Evolutionary conservation across 2,329 filamentous ascomycete genomes (phyloP), one percentile per base, ranked within the genome.

Genomic region (Neospermospora avenae): DNA sequence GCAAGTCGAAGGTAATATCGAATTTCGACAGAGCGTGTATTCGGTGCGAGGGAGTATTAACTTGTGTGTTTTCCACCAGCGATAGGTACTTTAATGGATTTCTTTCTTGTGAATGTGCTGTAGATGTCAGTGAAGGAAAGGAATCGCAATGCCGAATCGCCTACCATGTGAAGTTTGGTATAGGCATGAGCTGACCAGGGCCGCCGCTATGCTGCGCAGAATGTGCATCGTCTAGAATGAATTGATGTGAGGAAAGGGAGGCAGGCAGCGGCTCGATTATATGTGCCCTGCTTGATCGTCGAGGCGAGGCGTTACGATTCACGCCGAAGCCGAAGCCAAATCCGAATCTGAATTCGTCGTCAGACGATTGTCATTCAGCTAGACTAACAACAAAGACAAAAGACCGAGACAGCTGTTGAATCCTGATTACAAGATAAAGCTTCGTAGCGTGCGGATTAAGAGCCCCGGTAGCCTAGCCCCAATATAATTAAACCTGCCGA

Each of bases 11-110:
- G 31, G 84, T 87, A 63, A 99, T 78, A 69, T 96, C 90, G 74
- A 99, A 99, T 22, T 85, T 79, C 14, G 92, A 93, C 59, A 89
- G 79, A 52, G 92, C 87, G 71, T 95, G 87, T 49, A 96, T 84
- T 61, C 88, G 86, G 72, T 91, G 85, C 48, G 88, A 89, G 16
- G 88, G 86, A 0, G 92, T 91, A 70, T 91, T 85, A 65, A 99
- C 88, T 62, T 85, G 81, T 34, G 89, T 83, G 71, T 92, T 84
- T 63, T 93, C 86, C 65, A 97, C 77, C 49, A 85, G 79, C 13
- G 87, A 86, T 53, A 97, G 78, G 71, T 88, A 86, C 67, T 81
- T 84, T 63, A 99, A 80, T 34, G 92, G 91, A 70, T 90, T 90
- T 67, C 93, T 84, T 64, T 85, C 82, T 53, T 83, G 80, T 0